phyloP scores from a whole-genome alignment of 2,329 filamentous ascomycete species.

The Trichoderma cornu-damae region DNA sequence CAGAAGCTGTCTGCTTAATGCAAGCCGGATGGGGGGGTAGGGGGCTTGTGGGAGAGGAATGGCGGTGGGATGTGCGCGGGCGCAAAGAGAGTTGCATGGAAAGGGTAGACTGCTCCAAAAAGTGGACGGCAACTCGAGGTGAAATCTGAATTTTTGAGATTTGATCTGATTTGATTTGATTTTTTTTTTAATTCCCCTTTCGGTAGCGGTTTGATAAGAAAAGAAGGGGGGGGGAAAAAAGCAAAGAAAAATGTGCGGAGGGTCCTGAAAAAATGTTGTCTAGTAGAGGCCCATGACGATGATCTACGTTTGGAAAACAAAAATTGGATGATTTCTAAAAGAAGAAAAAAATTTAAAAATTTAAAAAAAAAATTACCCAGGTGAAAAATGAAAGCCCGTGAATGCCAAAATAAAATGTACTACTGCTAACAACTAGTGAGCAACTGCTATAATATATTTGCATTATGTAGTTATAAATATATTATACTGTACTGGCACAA shows the following conservation, averaged over 20 bases:
- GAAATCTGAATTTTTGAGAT: neutral
- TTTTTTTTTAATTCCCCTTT: too few relatives aligned
- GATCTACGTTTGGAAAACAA: slow-evolving; percentile 4
- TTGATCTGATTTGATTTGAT: too few relatives aligned
- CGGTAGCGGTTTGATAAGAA: slow-evolving; percentile 11
- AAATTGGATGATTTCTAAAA: neutral
- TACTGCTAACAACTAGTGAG: too few relatives aligned
- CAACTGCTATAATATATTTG: too few relatives aligned
- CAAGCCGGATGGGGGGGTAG: too few relatives aligned
- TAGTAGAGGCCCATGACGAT: slow-evolving; percentile 7
- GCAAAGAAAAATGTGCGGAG: too few relatives aligned
- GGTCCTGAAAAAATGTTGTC: slow-evolving; percentile 17
- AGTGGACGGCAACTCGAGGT: neutral
- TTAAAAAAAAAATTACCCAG: too few relatives aligned
- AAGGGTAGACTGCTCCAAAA: neutral
- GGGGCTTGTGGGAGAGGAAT: neutral
- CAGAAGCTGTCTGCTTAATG: slow-evolving; percentile 66
- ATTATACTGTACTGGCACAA: too few relatives aligned
- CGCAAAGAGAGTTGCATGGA: neutral
- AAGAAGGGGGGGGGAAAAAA: too few relatives aligned
- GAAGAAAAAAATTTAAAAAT: neutral
- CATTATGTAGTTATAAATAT: too few relatives aligned
- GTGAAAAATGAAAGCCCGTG: too few relatives aligned
- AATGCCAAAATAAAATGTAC: too few relatives aligned
- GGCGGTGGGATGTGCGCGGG: neutral